Base-by-base conservation (phyloP, 345 rosid species). In the Hypericum androsaemum region DNA sequence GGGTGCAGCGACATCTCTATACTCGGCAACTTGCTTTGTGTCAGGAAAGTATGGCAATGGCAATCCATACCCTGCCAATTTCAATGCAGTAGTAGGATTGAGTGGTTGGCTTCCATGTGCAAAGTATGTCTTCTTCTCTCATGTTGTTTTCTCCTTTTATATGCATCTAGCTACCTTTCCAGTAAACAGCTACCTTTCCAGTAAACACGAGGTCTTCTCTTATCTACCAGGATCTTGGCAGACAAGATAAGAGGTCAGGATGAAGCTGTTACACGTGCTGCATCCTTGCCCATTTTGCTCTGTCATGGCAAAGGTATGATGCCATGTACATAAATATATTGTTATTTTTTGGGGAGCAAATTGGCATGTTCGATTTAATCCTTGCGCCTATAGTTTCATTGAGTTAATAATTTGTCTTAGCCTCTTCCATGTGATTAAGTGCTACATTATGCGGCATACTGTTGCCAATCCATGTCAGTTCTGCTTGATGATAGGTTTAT, bases 81-180 rank as follows among this genome's bases (percentile, higher is more conserved):
- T 92, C 68, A 77, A 73, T 71, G 81, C 94, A 59, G 80, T 68
- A 52, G 82, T 87, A 38, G 98, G 96, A 68, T 72, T 92, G 68
- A 92, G 98, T 69, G 97, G 98, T 52, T 92, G 98, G 97, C 97
- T 92, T 64, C 98, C 98, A 37, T 85, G 95, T 65, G 63, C 90
- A 62, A 92, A 76, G 98, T 92, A 56, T 41, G 86, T 13, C 22
- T 10, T 35, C 54, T 51, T 36, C 16, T 36, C 16, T 10, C 5
- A 12, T 51, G 37, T 3, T 11, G 6, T 51, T 12, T 36, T 22
- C 35, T 22, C 39, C 37, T 57, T 48, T 46, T 46, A 8, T 35
- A 6, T 44, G 12, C 36, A 28, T 6, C 46, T 44, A 6, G n/a
- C 39, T 15, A 2, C 28, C 43, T 54, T 59, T 3, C 39, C 16